Conservation (phyloP, 805 yeast genomes). For the Kluyveromyces lactis region DNA sequence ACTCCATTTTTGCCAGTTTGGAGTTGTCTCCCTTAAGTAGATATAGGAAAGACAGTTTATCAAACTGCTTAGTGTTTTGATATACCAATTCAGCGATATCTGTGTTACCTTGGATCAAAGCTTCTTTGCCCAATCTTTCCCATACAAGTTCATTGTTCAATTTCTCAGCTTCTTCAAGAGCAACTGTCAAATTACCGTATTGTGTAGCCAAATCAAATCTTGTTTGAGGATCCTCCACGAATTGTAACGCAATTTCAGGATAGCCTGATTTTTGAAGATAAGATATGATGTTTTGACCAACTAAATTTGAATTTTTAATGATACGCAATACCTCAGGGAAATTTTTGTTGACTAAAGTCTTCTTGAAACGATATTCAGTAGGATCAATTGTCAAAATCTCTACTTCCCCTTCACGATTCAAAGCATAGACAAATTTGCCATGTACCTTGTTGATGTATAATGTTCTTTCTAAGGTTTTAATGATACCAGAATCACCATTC, state of each 20-base stretch:
- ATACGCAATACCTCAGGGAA: constrained; percentile 87
- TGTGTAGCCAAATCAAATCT: constrained; percentile 93
- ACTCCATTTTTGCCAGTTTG: constrained; percentile 75
- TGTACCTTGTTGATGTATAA: constrained; percentile 68
- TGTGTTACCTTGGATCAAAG: constrained; percentile 81
- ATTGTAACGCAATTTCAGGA: constrained; percentile 95
- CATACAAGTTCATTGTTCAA: constrained; percentile 63
- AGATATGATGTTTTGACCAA: constrained; percentile 94
- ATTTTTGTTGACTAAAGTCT: constrained; percentile 81
- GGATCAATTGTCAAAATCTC: constrained; percentile 80
- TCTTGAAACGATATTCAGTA: constrained; percentile 93
- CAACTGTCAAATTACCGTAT: constrained; percentile 81
- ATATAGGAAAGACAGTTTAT: constrained; percentile 83
- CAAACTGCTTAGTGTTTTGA: constrained; percentile 81
- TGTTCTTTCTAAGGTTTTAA: constrained; percentile 85
- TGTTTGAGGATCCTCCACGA: constrained; percentile 93
- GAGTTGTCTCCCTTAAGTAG: constrained; percentile 71
- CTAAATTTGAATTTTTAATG: constrained; percentile 81
- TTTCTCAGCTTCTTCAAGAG: constrained; percentile 78
- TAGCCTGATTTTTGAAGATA: constrained; percentile 91
- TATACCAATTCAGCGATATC: constrained; percentile 78
- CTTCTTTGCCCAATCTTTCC: constrained; percentile 79
- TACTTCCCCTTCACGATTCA: constrained; percentile 79
- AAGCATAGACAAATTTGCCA: constrained; percentile 67
- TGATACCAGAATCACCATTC: constrained; percentile 93